phyloP scores from a whole-genome alignment of 73 alveolate species.

The Uronychia binucleata region DNA sequence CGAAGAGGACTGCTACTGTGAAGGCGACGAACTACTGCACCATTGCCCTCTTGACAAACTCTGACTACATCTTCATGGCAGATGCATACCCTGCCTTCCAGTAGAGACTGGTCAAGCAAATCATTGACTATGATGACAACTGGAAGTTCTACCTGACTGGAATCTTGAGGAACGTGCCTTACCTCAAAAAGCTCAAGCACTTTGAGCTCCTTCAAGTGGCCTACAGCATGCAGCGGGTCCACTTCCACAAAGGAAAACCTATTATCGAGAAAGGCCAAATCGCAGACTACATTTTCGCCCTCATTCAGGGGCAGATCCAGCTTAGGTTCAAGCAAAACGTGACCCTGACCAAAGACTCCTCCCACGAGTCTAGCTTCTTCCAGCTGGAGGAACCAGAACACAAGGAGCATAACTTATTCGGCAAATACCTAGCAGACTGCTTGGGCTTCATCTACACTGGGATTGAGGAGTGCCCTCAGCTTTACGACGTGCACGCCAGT shows the following conservation, averaged over 20 bases:
- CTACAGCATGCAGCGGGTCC: background rate
- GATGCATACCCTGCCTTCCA: background rate
- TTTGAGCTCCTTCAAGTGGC: background rate
- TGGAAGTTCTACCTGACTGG: background rate
- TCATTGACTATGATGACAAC: background rate
- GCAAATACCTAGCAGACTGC: background rate
- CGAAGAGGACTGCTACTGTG: constrained; percentile 17
- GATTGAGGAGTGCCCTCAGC: background rate
- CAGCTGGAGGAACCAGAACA: background rate
- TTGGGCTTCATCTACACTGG: background rate
- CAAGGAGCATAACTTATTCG: background rate
- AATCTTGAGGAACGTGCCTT: background rate
- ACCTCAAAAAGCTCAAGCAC: background rate
- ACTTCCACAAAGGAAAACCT: constrained; percentile 14
- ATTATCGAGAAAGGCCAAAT: constrained; percentile 56
- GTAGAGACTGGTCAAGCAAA: background rate
- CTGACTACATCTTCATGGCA: background rate
- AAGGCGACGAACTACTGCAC: constrained; percentile 24
- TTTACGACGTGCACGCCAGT: background rate
- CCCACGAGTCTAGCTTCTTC: background rate
- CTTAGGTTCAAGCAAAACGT: constrained; percentile 18
- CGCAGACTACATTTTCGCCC: constrained; percentile 36
- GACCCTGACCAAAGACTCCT: background rate
- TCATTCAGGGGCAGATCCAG: constrained; percentile 44
- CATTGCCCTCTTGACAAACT: constrained; percentile 9